Base-by-base conservation (phyloP, 2,329 filamentous ascomycete species). In the Neofusicoccum umdonicola region DNA sequence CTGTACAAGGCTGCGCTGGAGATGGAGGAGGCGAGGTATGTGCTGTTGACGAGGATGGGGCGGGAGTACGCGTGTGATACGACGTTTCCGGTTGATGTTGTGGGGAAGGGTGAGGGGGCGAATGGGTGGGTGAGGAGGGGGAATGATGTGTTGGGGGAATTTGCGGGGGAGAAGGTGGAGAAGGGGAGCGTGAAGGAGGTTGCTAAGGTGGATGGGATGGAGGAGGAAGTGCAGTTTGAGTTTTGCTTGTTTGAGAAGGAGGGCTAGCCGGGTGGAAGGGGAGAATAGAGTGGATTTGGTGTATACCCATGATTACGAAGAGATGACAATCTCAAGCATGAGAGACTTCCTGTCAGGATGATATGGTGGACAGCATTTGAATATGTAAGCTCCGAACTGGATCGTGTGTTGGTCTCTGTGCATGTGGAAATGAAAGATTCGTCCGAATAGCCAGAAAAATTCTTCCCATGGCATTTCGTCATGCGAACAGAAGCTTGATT, bases 41-140 rank as follows among this genome's bases (percentile, higher is more conserved):
- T 95, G 63, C 77, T 95, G 66, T 79, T 94, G 68, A 95, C 91
- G 58, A 83, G 85, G 68, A 85, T 96, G 41, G 72, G 84, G 68
- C 80, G 79, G 3, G 89, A 91, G 54, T 94, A 88, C 77, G 88
- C 90, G 65, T 93, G 90, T 72, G 91, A 95, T 75, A 89, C 88
- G 0, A 87, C 87, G 70, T 93, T 96, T 70, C 85, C 88, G 1
- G 73, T 90, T n/a, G 74, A 79, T 57, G 72, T 91, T 65, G 79
- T 79, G 2, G 77, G 78, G 45, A 74, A 72, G 1, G 73, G 74
- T 48, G 72, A 69, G 66, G 65, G 68, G 15, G 66, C 58, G 52
- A 64, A 64, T 39, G 74, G 78, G 11, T 93, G 90, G 91, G 77
- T 68, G 67, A 83, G 79, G 72, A 81, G 68, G 60, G 78, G 77